These are phyloP conservation scores for Kuraishia hungarica DNA, from an alignment of 805 yeast species.

Conservation along the genomic window DNA sequence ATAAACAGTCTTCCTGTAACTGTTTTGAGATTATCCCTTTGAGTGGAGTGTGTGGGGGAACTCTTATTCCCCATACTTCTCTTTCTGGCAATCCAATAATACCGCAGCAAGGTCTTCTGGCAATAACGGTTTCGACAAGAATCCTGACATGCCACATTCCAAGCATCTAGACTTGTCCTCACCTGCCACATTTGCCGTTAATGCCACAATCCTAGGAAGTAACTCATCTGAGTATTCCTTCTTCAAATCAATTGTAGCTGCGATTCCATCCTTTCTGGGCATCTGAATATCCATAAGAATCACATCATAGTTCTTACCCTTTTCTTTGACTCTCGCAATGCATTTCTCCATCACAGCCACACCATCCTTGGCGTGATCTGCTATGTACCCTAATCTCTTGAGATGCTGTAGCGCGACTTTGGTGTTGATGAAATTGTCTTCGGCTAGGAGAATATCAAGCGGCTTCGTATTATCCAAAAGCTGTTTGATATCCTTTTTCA, in stretches of 20 bases:
- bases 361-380: constrained; percentile 46
- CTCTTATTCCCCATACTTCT: background rate
- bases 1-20: background rate
- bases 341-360: constrained; percentile 32
- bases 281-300: constrained; percentile 71
- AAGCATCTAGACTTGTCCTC: constrained; percentile 41
- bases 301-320: constrained; percentile 34
- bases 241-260: constrained; percentile 32
- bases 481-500: background rate
- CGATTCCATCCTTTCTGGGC: constrained; percentile 83
- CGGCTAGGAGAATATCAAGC: constrained; percentile 41
- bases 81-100: constrained; percentile 14
- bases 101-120: constrained; percentile 35
- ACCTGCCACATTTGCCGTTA: constrained; percentile 46
- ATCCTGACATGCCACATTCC: constrained; percentile 44
- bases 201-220: constrained; percentile 34
- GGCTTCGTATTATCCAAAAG: constrained; percentile 27
- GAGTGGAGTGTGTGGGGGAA: too few relatives aligned
- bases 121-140: constrained; percentile 42
- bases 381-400: constrained; percentile 38
- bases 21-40: background rate
- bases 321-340: constrained; percentile 14
- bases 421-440: constrained; percentile 43
- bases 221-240: constrained; percentile 19
- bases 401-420: constrained; percentile 41